Percentiles rank a stretch among this genome's conserved stretches.
phyloP scores from a whole-genome alignment of 305 asterid species.

The Andrographis paniculata region DNA sequence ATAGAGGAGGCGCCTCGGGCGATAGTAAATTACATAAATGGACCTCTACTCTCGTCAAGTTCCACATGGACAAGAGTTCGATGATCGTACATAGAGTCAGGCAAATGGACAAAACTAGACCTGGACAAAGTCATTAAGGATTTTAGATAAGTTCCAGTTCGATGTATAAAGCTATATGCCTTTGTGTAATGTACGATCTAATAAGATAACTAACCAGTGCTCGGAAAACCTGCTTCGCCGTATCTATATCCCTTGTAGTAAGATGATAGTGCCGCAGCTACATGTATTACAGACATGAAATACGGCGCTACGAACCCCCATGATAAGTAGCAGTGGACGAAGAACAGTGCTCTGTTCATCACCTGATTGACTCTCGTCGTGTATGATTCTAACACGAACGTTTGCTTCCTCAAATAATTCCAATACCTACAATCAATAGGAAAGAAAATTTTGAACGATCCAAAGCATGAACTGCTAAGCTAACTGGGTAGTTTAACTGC shows the following conservation, averaged over 20 bases:
- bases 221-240: conserved; percentile 48
- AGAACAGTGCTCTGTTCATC: conserved; percentile 90
- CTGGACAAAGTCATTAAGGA: conserved; percentile 32
- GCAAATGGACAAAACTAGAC: conserved; percentile 48
- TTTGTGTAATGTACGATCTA: neutral
- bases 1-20: conserved; percentile 87
- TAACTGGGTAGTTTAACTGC: conserved; percentile 10
- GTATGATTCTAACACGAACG: conserved; percentile 94
- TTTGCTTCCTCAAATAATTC: conserved; percentile 98
- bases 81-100: conserved; percentile 61
- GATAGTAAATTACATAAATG: conserved; percentile 85
- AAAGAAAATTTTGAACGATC: conserved; percentile 11
- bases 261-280: conserved; percentile 63
- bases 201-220: conserved; percentile 43
- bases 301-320: conserved; percentile 93
- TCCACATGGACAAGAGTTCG: conserved; percentile 97
- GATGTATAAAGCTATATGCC: too few species aligned
- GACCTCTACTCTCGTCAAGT: conserved; percentile 94
- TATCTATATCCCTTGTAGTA: conserved; percentile 44
- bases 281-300: conserved; percentile 61
- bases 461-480: conserved; percentile 15
- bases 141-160: conserved; percentile 1
- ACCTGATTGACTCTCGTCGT: conserved; percentile 73
- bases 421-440: conserved; percentile 59
- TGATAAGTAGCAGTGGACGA: conserved; percentile 84